Evolutionary conservation across 2,329 filamentous ascomycete genomes (phyloP), one percentile per base, ranked within the genome.

Genomic region (Fusarium armeniacum): DNA sequence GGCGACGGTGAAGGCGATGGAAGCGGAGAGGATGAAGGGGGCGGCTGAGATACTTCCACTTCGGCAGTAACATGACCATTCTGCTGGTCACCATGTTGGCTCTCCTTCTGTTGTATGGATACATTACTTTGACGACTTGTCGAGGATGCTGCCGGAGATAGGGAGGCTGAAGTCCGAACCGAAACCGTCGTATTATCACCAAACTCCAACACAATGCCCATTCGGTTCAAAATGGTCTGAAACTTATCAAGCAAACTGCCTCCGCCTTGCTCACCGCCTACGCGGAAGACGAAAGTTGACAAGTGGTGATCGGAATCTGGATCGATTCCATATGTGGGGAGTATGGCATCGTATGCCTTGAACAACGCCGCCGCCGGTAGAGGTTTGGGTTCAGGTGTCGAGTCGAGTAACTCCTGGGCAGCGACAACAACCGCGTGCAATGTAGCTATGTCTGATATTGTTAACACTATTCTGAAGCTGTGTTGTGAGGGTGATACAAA

Each of bases 361-460:
- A 97, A 97, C 20, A 97, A 86, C 12, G 93, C 93, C 75, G 90
- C 89, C 61, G 91, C 93, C 5, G 92, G 90, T 24, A 91, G 84
- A 58, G 87, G 86, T 72, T 91, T 87, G 50, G 85, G 85, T 59
- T 90, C 86, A 2, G 88, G 83, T 3, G 88, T 81, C 13, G 79
- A 80, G 46, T 86, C 82, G 55, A 89, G 84, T 32, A 92, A 85
- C 41, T 87, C 82, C 80, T 94, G 89, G 44, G 93, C 94, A 72
- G 86, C 85, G 65, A 84, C 83, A 75, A 97, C 90, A 75, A 97
- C 92, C 62, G 91, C 86, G 79, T 93, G 91, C 61, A 97, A 85
- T 66, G 93, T 85, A 66, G 87, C 86, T 78, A 97, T 92, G 82
- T 97, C 94, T 94, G 38, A 7, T 32, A n/a, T n/a, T 20, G 60